Evolutionary conservation across 768 basidiomycete genomes (phyloP).

Genomic region (Phlebiopsis gigantea): DNA sequence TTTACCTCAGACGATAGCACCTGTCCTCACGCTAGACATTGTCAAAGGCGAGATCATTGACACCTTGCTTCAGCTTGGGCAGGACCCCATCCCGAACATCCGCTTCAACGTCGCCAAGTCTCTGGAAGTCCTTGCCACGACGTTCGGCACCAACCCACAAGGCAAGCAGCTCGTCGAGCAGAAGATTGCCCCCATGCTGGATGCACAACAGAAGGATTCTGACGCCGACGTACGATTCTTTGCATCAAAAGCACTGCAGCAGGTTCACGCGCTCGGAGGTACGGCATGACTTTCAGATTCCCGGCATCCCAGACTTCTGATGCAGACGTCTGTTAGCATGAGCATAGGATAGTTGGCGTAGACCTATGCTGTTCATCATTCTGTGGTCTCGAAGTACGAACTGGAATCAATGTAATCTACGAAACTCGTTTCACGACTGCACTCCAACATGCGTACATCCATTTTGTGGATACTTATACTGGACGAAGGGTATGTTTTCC

Average conservation of each 20-base stretch:
- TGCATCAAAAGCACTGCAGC: constrained; percentile 75
- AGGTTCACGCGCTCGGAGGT: constrained; percentile 38
- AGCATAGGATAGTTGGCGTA: neutral
- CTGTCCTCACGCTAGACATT: constrained; percentile 80
- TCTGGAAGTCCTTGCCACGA: constrained; percentile 78
- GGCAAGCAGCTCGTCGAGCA: constrained; percentile 72
- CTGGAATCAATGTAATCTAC: constrained; percentile 5
- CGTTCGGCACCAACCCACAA: constrained; percentile 57
- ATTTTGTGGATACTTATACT: too few species aligned
- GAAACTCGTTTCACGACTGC: neutral
- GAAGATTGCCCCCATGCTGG: constrained; percentile 76
- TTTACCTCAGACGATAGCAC: constrained; percentile 77
- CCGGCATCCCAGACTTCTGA: neutral
- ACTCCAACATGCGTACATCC: neutral
- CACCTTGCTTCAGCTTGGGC: constrained; percentile 74
- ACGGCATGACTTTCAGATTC: constrained; percentile 4
- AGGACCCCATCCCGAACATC: constrained; percentile 96
- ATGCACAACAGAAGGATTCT: constrained; percentile 79
- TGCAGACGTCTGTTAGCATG: neutral
- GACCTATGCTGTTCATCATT: constrained; percentile 4
- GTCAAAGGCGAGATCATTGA: constrained; percentile 81
- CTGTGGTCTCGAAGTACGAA: constrained; percentile 4
- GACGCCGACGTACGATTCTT: constrained; percentile 98
- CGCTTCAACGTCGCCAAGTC: constrained; percentile 98
- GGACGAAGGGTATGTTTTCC: neutral